Evolutionary conservation across 129 eudicot species (phyloP), one percentile per base, ranked within the genome.

Genomic region (Artemisia argyi): DNA sequence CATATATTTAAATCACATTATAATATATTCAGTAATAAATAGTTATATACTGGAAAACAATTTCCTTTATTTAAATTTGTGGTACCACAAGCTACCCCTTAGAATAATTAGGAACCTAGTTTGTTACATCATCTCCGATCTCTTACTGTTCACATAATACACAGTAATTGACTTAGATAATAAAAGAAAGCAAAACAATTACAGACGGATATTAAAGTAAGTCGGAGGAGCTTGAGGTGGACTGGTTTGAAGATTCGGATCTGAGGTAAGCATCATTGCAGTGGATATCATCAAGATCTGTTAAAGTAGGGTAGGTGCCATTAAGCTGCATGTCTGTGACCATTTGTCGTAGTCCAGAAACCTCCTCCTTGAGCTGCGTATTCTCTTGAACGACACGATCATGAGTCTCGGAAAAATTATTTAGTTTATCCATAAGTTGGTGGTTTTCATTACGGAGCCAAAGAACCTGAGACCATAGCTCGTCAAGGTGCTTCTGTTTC

Each of bases 401-500:
- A 75, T 93, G 97, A 68, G 64, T 73, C 78, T 93, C 95, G 0
- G 89, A 74, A 49, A 85, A 85, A 60, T 74, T 84, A 63, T 91
- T 91, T 4, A 95, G 84, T 78, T 88, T 95, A 57, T 91, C 88
- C 7, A 88, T 62, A 65, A 95, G 96, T 58, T 88, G 89, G 42
- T 88, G 96, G 77, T 95, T 95, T 83, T 95, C 99, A 7, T 83
- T 85, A 55, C 91, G 82, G 24, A 95, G 88, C 96, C 96, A 90
- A 7, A 84, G 49, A 55, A 95, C 96, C 80, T 88, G 99, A 0
- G 99, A 90, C 96, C 97, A 91, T 47, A 95, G 96, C 68, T 95
- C 99, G 53, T 95, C 97, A 15, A 95, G 82, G 80, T 95, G 99
- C 83, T 79, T 88, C 76, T 95, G 99, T 55, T 95, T 95, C 47